phyloP scores from a whole-genome alignment of 2,329 filamentous ascomycete species.

The Ophiostoma australiae region DNA sequence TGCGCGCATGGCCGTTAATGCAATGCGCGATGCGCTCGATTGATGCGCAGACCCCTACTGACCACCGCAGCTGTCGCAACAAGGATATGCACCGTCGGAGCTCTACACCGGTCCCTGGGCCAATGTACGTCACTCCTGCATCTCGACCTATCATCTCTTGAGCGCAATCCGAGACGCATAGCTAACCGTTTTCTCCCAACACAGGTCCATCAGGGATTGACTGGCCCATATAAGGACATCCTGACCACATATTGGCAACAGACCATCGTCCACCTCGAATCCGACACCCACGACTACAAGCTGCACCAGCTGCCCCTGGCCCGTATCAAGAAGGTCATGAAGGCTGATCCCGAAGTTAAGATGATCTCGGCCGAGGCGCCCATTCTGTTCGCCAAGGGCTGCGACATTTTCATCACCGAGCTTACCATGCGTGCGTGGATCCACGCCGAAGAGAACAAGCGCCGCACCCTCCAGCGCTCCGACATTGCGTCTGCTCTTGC shows the following conservation, averaged over 20 bases:
- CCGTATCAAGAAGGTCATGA: slow-evolving; percentile 99
- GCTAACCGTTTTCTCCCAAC: slow-evolving; percentile 1
- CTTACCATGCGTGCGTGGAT: slow-evolving; percentile 99
- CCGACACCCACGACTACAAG: slow-evolving; percentile 96
- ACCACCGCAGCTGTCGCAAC: slow-evolving; percentile 66
- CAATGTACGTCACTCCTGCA: slow-evolving; percentile 58
- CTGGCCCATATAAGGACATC: slow-evolving; percentile 91
- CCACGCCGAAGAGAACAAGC: slow-evolving; percentile 97
- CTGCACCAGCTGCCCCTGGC: slow-evolving; percentile 92
- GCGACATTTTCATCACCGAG: slow-evolving; percentile 98
- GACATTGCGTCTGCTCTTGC: slow-evolving; percentile 93
- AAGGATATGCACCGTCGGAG: slow-evolving; percentile 86
- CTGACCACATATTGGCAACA: slow-evolving; percentile 99
- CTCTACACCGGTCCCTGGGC: slow-evolving; percentile 93
- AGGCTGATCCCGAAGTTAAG: slow-evolving; percentile 97
- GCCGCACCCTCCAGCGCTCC: slow-evolving; percentile 86
- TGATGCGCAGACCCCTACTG: slow-evolving; percentile 23
- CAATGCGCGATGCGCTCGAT: neutral
- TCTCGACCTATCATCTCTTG: neutral
- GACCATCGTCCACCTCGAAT: slow-evolving; percentile 91
- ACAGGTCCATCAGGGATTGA: slow-evolving; percentile 90
- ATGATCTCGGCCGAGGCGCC: slow-evolving; percentile 99
- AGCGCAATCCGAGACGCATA: neutral
- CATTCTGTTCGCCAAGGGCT: slow-evolving; percentile 96
- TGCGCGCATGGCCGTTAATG: too few species aligned